A percentile compares a stretch with the other conserved stretches of the same genome.
phyloP scores from a whole-genome alignment of 1,139 yeast genomes.

The Saccharomyces pastorianus region DNA sequence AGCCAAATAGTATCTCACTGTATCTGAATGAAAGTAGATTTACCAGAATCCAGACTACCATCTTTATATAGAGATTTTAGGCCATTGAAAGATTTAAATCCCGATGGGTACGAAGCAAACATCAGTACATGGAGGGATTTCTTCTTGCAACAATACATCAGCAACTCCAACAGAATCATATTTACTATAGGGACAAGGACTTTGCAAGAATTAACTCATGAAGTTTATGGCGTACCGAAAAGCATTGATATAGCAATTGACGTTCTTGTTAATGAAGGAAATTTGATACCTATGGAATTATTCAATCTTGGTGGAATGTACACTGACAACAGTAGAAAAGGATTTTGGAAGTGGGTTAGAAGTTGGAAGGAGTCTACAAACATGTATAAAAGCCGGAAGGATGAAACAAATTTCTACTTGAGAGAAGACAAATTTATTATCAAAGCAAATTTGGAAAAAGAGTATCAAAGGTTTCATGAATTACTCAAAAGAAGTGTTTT shows the following conservation, averaged over 20 bases:
- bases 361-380: conserved; percentile 2
- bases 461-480: conserved; percentile 8
- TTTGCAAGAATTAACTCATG: conserved; percentile 23
- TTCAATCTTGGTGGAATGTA: conserved; percentile 15
- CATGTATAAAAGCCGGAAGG: conserved; percentile 12
- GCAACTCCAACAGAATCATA: conserved; percentile 16
- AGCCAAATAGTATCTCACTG: background rate
- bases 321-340: conserved; percentile 1
- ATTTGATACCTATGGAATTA: conserved; percentile 24
- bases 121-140: conserved; percentile 47
- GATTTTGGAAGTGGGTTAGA: conserved; percentile 12
- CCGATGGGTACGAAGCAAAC: conserved; percentile 66
- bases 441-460: conserved; percentile 10
- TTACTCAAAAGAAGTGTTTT: conserved; percentile 13
- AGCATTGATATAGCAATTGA: conserved; percentile 34
- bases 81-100: conserved; percentile 44
- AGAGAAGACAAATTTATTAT: conserved; percentile 16
- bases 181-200: conserved; percentile 27
- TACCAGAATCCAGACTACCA: conserved; percentile 41
- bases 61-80: conserved; percentile 59
- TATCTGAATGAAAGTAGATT: conserved; percentile 2
- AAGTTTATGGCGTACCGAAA: conserved; percentile 32
- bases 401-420: conserved; percentile 15
- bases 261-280: conserved; percentile 25
- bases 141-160: conserved; percentile 22